Conservation (phyloP, 306 rosid species). For the Senna siamea region DNA sequence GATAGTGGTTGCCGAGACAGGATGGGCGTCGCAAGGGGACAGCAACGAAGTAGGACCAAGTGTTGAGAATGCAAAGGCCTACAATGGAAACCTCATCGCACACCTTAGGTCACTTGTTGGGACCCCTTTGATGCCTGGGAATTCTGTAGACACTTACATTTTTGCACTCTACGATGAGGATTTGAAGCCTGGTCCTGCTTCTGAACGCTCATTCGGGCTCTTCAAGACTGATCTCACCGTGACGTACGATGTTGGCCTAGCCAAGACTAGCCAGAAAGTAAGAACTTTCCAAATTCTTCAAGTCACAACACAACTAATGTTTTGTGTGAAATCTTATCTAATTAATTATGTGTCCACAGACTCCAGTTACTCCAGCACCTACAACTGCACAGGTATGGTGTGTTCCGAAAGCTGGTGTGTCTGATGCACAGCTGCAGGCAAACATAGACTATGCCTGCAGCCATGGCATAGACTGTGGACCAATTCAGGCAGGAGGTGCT, state of each 20-base stretch:
- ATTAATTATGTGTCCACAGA: slow-evolving; percentile 15
- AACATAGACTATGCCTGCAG: slow-evolving; percentile 75
- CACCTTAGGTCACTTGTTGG: slow-evolving; percentile 81
- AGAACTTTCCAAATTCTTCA: neutral
- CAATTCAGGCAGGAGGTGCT: slow-evolving; percentile 78
- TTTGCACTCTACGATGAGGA: slow-evolving; percentile 76
- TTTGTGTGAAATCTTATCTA: neutral
- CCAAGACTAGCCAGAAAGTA: slow-evolving; percentile 64
- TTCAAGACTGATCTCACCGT: slow-evolving; percentile 59
- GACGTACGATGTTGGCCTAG: slow-evolving; percentile 65
- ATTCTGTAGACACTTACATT: slow-evolving; percentile 69
- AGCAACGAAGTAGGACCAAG: slow-evolving; percentile 60
- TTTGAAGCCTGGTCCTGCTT: slow-evolving; percentile 67
- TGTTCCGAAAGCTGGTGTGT: slow-evolving; percentile 53
- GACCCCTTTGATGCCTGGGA: slow-evolving; percentile 79
- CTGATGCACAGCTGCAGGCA: slow-evolving; percentile 58
- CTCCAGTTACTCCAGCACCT: slow-evolving; percentile 50
- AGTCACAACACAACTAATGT: neutral
- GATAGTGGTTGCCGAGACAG: slow-evolving; percentile 77
- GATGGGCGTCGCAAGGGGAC: slow-evolving; percentile 76
- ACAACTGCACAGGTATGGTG: slow-evolving; percentile 59
- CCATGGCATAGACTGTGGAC: slow-evolving; percentile 65
- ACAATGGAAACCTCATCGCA: slow-evolving; percentile 68
- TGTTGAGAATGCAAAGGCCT: slow-evolving; percentile 69
- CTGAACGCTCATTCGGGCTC: slow-evolving; percentile 73